Evolutionary conservation across 2,329 filamentous ascomycete species (phyloP).

Genomic region (Cordyceps pruinosa): DNA sequence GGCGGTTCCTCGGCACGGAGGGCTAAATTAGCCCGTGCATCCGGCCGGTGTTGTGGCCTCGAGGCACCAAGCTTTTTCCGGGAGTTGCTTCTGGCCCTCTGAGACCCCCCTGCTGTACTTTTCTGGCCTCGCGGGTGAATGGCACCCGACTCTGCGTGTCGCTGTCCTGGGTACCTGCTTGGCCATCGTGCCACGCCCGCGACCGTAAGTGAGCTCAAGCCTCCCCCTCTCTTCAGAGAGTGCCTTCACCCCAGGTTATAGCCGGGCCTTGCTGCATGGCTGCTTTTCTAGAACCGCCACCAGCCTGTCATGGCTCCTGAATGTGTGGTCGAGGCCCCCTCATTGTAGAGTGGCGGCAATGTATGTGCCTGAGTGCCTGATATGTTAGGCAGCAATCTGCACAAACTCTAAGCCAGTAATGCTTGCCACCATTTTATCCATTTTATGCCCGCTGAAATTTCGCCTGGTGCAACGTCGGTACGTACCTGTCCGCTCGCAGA

Average conservation of each 20-base stretch:
- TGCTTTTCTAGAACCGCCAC: neutral
- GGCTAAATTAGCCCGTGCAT: constrained; percentile 9
- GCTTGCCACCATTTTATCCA: too few species aligned
- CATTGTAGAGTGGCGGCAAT: too few species aligned
- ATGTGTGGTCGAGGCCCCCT: too few species aligned
- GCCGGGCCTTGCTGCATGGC: neutral
- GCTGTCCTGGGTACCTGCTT: neutral
- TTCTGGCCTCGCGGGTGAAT: neutral
- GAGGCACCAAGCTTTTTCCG: neutral
- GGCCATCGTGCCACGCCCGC: neutral
- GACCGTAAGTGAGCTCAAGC: neutral
- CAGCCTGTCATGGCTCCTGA: too few species aligned
- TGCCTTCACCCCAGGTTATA: neutral
- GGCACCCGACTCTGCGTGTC: neutral
- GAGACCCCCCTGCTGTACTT: neutral
- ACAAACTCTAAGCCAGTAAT: neutral
- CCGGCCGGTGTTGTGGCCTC: neutral
- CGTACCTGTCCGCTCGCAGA: neutral
- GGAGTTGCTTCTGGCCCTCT: neutral
- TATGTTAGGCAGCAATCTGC: neutral
- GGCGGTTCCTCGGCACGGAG: constrained; percentile 8
- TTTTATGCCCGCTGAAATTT: too few species aligned
- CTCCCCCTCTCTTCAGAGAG: neutral
- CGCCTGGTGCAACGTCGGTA: neutral
- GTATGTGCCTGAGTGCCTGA: neutral